Conservation (phyloP, 2,329 filamentous ascomycete species). For the Elsinoe necatrix region DNA sequence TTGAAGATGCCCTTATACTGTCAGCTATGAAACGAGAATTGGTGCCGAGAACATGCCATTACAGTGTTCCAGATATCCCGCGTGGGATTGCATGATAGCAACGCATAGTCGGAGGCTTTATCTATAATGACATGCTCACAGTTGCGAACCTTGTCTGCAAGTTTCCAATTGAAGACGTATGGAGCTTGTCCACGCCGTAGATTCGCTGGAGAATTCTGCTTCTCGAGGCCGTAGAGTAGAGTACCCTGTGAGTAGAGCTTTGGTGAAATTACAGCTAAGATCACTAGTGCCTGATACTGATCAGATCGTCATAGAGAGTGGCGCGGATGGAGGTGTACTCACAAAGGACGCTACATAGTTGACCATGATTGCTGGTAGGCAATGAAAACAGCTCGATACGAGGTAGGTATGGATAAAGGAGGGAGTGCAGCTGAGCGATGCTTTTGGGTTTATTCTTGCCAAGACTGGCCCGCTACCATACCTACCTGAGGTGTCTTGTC, state of each 20-base stretch:
- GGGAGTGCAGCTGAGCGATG: no score
- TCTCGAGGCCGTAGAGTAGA: neutral
- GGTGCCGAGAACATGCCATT: slow-evolving; percentile 29
- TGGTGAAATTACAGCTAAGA: slow-evolving; percentile 11
- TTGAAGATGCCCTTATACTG: slow-evolving; percentile 23
- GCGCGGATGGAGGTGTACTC: no score
- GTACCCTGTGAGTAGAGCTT: slow-evolving; percentile 10
- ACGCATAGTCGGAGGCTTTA: slow-evolving; percentile 30
- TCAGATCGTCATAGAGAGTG: neutral
- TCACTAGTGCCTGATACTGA: slow-evolving; percentile 1
- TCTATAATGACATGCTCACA: slow-evolving; percentile 39
- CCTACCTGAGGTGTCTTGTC: no score
- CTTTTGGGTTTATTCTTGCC: no score
- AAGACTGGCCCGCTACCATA: no score
- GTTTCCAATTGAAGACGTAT: slow-evolving; percentile 25
- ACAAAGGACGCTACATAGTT: slow-evolving; percentile 8
- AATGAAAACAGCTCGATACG: no score
- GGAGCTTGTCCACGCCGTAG: slow-evolving; percentile 6
- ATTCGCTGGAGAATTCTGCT: neutral
- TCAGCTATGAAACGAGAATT: slow-evolving; percentile 19
- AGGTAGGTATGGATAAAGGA: neutral
- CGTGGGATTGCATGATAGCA: slow-evolving; percentile 37
- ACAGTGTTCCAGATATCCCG: slow-evolving; percentile 40
- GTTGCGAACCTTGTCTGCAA: slow-evolving; percentile 32
- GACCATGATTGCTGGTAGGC: neutral